Evolutionary conservation across 768 basidiomycete genomes (phyloP).

Genomic region (Amanita pallidorosea): DNA sequence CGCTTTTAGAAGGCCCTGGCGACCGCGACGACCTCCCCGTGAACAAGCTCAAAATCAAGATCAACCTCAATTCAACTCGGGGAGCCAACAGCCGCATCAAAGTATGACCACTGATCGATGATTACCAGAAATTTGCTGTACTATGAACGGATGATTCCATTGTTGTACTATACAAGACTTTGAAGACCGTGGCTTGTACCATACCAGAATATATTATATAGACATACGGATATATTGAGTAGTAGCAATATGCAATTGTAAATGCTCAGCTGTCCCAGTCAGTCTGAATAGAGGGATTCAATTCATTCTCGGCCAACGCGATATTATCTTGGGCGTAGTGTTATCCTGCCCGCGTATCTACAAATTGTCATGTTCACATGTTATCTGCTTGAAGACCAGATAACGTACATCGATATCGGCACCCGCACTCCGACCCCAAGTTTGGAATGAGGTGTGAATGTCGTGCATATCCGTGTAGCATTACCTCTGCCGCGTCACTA

Average conservation of each 20-base stretch:
- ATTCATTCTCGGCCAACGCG: too few species aligned
- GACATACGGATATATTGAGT: too few species aligned
- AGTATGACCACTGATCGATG: neutral
- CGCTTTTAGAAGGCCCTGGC: neutral
- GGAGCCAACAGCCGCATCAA: neutral
- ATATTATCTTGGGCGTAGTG: too few species aligned
- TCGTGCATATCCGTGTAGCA: constrained; percentile 25
- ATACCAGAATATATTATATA: neutral
- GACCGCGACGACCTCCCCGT: too few species aligned
- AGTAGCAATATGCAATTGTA: neutral
- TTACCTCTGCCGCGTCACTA: constrained; percentile 55
- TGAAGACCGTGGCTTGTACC: neutral
- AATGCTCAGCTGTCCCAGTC: too few species aligned
- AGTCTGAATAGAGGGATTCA: too few species aligned
- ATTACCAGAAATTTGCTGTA: neutral
- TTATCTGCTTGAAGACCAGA: neutral
- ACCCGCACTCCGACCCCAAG: constrained; percentile 12
- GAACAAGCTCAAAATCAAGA: neutral
- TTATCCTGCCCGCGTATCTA: too few species aligned
- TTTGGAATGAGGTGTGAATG: constrained; percentile 11
- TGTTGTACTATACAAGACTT: neutral
- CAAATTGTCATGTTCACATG: constrained; percentile 5
- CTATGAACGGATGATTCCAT: neutral
- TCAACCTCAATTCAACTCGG: neutral
- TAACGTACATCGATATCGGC: too few species aligned